Evolutionary conservation across 73 alveolate genomes (phyloP).

Genomic region (Uronychia binucleata): DNA sequence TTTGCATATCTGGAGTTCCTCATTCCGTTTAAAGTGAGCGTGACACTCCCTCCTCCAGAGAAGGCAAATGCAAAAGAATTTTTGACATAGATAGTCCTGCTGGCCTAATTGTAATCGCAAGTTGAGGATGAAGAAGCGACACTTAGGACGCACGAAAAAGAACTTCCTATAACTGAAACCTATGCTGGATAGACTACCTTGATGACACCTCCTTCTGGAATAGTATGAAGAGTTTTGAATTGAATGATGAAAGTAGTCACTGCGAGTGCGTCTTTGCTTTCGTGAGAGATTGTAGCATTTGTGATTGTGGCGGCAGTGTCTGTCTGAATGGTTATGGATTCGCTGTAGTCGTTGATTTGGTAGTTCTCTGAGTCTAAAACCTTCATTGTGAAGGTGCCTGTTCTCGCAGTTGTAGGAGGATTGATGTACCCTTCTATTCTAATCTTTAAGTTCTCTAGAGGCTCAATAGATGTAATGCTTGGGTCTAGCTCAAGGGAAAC

Average conservation of each 20-base stretch:
- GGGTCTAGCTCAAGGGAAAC: background rate
- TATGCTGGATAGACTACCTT: slow-evolving; percentile 15
- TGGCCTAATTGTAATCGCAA: slow-evolving; percentile 5
- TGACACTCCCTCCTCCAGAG: slow-evolving; percentile 12
- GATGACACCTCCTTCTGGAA: slow-evolving; percentile 22
- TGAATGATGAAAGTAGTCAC: background rate
- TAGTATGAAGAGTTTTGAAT: slow-evolving; percentile 24
- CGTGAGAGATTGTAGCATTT: slow-evolving; percentile 9
- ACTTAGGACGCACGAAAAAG: slow-evolving; percentile 4
- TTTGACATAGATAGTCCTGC: slow-evolving; percentile 7
- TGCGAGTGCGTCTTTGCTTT: background rate
- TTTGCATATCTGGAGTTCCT: slow-evolving; percentile 8
- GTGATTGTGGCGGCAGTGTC: slow-evolving; percentile 13
- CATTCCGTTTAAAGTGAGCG: slow-evolving; percentile 37
- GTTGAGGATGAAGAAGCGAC: background rate
- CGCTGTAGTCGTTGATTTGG: slow-evolving; percentile 3
- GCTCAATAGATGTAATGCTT: background rate
- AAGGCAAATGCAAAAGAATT: slow-evolving; percentile 21
- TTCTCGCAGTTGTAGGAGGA: slow-evolving; percentile 19
- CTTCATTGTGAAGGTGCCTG: background rate
- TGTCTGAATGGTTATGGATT: background rate
- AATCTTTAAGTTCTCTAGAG: background rate
- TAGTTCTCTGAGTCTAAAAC: background rate
- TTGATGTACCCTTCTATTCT: background rate
- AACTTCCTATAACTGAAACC: background rate